A percentile compares a stretch with the other conserved stretches of the same genome.
Evolutionary conservation across 371 early-diverging fungal genomes (phyloP).

Genomic region (Entomophthora muscae): DNA sequence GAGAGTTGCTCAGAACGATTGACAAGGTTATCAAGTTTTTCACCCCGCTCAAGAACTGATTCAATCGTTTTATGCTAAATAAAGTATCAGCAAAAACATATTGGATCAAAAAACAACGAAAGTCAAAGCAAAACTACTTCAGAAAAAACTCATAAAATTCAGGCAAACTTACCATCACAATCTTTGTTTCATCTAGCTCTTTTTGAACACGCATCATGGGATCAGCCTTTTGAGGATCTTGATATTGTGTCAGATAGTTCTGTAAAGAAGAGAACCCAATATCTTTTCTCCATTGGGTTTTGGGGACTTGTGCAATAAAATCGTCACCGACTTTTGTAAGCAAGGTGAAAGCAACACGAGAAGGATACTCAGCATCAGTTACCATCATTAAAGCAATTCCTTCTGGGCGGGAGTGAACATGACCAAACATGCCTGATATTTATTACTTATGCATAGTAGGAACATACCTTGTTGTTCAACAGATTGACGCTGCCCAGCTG

Average conservation of each 20-base stretch:
- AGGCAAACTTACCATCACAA: constrained; percentile 57
- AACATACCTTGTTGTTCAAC: constrained; percentile 65
- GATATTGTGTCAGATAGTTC: constrained; percentile 56
- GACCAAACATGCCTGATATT: constrained; percentile 53
- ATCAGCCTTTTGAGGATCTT: constrained; percentile 89
- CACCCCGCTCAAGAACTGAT: constrained; percentile 86
- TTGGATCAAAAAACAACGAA: not conserved
- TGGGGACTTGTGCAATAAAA: constrained; percentile 49
- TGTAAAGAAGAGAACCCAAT: constrained; percentile 51
- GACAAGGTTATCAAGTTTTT: constrained; percentile 90
- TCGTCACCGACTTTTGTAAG: constrained; percentile 78
- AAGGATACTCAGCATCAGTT: constrained; percentile 84
- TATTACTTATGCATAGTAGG: not conserved
- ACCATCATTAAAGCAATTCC: constrained; percentile 64
- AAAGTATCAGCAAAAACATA: no score
- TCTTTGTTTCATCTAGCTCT: constrained; percentile 96
- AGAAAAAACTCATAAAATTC: not conserved
- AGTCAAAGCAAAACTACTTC: not conserved
- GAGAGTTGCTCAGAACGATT: constrained; percentile 79
- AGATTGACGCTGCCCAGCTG: constrained; percentile 61
- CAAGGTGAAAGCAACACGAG: constrained; percentile 74
- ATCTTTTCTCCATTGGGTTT: constrained; percentile 27
- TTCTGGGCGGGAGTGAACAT: constrained; percentile 55
- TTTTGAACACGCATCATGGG: constrained; percentile 88
- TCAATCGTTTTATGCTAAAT: constrained; percentile 90